Base-by-base conservation (phyloP, 78 protist genomes). In the Capsaspora owczarzaki region DNA sequence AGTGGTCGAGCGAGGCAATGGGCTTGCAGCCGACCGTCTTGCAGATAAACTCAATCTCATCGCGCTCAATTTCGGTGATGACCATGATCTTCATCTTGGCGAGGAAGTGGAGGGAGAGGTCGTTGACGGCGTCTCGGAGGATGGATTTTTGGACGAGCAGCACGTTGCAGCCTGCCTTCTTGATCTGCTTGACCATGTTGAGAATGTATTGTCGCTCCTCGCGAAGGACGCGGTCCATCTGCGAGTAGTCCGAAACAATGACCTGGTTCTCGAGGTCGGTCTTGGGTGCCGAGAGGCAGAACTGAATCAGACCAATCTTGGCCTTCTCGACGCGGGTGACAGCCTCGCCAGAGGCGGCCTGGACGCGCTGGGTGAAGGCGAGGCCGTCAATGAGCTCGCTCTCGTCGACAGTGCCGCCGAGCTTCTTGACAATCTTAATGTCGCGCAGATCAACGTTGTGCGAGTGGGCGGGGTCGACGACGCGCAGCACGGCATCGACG, bases 291-390 rank as follows among this genome's bases (percentile, higher is more conserved):
- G 98, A 92, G 35, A 98, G 86, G 70, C 93, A 88, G 89, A 98
- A 98, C 90, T 98, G 99, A 79, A 97, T 95, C 42, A 98, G 89
- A 66, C 93, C 99, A 69, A 98, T 95, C 92, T 98, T 98, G 47
- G 99, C 98, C 72, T 97, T 95, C 47, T 86, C 86, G 38, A 93
- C 74, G 47, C 90, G 74, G 27, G 96, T 90, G n/a, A 97, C 97
- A 8, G 95, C 98, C 38, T 91, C 94, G 25, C 96, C 95, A 22
- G 82, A 0, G 37, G 63, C 80, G 41, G 90, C 86, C 19, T 95
- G 41, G 1, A 91, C 91, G 43, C 79, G 70, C 82, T 95, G 98
- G 27, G 82, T 88, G 83, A 98, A 92, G 37, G 96, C 95, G 16
- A 95, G 42, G 33, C 99, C 99, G 49, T 89, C 78, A 16, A 83